Conservation (phyloP, 1,284 basidiomycete species). For the Volvariella volvacea region DNA sequence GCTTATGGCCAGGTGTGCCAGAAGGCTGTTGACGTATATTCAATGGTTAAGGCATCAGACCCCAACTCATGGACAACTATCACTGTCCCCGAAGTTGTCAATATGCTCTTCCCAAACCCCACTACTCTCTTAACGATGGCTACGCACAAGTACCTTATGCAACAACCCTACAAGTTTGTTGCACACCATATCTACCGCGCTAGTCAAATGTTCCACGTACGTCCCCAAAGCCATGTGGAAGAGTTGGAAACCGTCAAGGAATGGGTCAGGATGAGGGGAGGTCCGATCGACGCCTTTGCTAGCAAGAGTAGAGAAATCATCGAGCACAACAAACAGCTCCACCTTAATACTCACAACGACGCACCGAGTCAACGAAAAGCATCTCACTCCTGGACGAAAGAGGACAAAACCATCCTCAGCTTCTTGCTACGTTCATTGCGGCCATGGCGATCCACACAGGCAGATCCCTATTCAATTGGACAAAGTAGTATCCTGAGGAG, state of each 20-base stretch:
- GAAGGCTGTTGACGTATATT: constrained; percentile 34
- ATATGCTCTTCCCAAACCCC: constrained; percentile 30
- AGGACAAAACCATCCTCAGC: constrained; percentile 60
- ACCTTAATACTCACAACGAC: constrained; percentile 4
- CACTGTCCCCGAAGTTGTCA: constrained; percentile 43
- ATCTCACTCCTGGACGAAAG: constrained; percentile 41
- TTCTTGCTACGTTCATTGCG: constrained; percentile 64
- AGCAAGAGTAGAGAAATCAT: constrained; percentile 48
- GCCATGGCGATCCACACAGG: constrained; percentile 53
- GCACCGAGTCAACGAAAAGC: constrained; percentile 25
- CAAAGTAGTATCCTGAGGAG: constrained; percentile 59
- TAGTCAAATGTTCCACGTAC: constrained; percentile 60
- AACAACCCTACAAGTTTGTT: constrained; percentile 55
- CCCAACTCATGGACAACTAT: constrained; percentile 44
- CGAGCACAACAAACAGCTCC: constrained; percentile 19
- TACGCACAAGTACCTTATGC: constrained; percentile 73
- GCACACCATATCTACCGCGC: constrained; percentile 52
- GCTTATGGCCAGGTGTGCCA: constrained; percentile 27
- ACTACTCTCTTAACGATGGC: constrained; percentile 47
- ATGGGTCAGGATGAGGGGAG: constrained; percentile 41
- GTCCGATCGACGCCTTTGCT: constrained; percentile 49
- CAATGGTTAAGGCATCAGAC: constrained; percentile 36
- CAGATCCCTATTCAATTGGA: constrained; percentile 51
- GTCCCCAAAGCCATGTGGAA: constrained; percentile 56
- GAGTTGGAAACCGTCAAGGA: constrained; percentile 47